Base-by-base conservation (phyloP, 2,329 filamentous ascomycete genomes). In the Pseudocercospora fijiensis region DNA sequence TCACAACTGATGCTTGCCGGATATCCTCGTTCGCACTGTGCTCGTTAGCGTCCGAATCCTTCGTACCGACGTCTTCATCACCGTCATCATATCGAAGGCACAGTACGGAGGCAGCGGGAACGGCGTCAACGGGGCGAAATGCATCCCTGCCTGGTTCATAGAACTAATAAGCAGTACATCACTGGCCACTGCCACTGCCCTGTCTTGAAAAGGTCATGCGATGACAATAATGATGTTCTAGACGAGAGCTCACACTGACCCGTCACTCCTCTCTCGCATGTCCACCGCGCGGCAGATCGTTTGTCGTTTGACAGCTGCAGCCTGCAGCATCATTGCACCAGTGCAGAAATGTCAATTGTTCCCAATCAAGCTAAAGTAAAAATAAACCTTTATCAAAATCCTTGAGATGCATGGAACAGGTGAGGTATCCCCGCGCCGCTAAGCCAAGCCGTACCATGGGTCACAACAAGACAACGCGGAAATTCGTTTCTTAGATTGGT, bases 51-150 rank as follows among this genome's bases (percentile, higher is more conserved):
- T 53, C 49, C 49, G 49, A 11, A 18, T 8, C 49, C 49, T 53
- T 24, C 49, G 49, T 16, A 28, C 11, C 49, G 26, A 7, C 22
- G 49, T 53, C 49, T 30, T 27, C 9, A 2, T 16, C 45, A 22
- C 20, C 18, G 45, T 53, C 49, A 53, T 24, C 49, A 53, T 24
- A 53, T 30, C 49, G 24, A n/a, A 53, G 49, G n/a, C n/a, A n/a
- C 49, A 10, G n/a, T n/a, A 26, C 49, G 22, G 49, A 27, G 16
- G 49, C 11, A 53, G 49, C 49, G 49, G 16, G 8, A 53, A 9
- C 20, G 11, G 45, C 45, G 45, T 4, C 37, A 18, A 41, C 16
- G 37, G 37, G n/a, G 16, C 45, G 45, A 24, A 8, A 49, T 8
- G 20, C 20, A 41, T 41, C 37, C 8, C 1, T 41, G 18, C 45